These are phyloP conservation scores for Colletotrichum sojae DNA, from an alignment of 2,329 filamentous ascomycete species.

Conservation along the genomic window DNA sequence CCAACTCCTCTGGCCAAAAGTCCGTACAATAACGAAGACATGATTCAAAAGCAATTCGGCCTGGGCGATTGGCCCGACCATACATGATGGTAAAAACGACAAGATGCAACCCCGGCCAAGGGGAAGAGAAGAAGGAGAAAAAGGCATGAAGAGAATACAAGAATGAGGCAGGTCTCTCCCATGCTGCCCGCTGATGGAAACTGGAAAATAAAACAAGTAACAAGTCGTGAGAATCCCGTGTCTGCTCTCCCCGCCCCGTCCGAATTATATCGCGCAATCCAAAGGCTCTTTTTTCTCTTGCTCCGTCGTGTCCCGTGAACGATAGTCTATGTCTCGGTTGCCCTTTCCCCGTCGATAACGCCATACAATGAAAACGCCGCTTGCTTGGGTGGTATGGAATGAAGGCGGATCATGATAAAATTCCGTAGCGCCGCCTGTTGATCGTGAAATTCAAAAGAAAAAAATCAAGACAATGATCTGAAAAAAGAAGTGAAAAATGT, in stretches of 20 bases:
- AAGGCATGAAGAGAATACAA: conserved; percentile 26
- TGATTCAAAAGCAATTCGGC: conserved; percentile 1
- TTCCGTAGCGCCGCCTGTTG: neutral
- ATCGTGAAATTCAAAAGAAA: conserved; percentile 8
- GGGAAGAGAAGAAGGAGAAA: neutral
- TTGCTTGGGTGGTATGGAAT: conserved; percentile 18
- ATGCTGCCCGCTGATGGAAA: conserved; percentile 39
- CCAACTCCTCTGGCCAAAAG: conserved; percentile 33
- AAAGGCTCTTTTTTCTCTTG: conserved; percentile 22
- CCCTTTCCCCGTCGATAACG: conserved; percentile 44
- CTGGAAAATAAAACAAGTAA: conserved; percentile 34
- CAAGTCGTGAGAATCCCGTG: conserved; percentile 36
- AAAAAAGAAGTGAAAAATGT: neutral
- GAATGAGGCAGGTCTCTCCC: conserved; percentile 25
- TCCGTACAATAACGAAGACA: conserved; percentile 7
- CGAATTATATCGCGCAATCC: conserved; percentile 26
- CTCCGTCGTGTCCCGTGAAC: conserved; percentile 37
- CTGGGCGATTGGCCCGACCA: conserved; percentile 4
- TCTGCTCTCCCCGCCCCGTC: conserved; percentile 23
- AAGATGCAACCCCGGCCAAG: neutral
- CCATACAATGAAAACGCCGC: conserved; percentile 34
- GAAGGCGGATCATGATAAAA: conserved; percentile 10
- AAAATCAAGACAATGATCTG: neutral
- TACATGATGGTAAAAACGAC: conserved; percentile 23
- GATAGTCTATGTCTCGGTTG: conserved; percentile 38